These are phyloP conservation scores for Phialophora macrospora DNA, from an alignment of 2,329 filamentous ascomycete genomes.

Conservation along the genomic window DNA sequence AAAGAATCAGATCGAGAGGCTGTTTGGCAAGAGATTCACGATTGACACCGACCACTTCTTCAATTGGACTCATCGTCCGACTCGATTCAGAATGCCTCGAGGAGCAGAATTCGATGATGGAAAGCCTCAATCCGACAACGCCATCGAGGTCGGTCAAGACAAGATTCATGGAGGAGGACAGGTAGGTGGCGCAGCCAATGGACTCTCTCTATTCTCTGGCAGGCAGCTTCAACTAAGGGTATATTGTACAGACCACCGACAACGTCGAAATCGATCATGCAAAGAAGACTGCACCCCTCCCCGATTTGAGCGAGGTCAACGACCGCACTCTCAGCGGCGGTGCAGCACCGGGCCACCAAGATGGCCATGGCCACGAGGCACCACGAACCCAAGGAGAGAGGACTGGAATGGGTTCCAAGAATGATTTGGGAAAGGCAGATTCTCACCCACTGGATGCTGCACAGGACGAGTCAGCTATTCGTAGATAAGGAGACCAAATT, in stretches of 20 bases:
- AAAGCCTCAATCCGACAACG: slow-evolving; percentile 48
- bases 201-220: slow-evolving; percentile 29
- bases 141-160: slow-evolving; percentile 44
- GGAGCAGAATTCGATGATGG: slow-evolving; percentile 47
- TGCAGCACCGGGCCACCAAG: slow-evolving; percentile 39
- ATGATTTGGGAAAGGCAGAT: not conserved
- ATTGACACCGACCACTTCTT: slow-evolving; percentile 8
- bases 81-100: slow-evolving; percentile 44
- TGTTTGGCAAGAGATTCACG: not conserved
- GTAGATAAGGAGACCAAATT: slow-evolving; percentile 46
- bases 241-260: slow-evolving; percentile 21
- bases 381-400: not conserved
- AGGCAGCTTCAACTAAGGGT: not conserved
- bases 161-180: slow-evolving; percentile 46
- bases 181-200: slow-evolving; percentile 30
- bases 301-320: slow-evolving; percentile 43
- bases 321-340: slow-evolving; percentile 39
- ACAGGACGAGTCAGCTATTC: not conserved
- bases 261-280: slow-evolving; percentile 41
- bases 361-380: slow-evolving; percentile 35
- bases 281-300: slow-evolving; percentile 45
- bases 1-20: not conserved
- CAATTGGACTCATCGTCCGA: not conserved
- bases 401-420: not conserved
- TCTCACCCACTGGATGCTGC: not conserved